phyloP scores from a whole-genome alignment of 202 grass and related monocot genomes.

The Setaria italica region DNA sequence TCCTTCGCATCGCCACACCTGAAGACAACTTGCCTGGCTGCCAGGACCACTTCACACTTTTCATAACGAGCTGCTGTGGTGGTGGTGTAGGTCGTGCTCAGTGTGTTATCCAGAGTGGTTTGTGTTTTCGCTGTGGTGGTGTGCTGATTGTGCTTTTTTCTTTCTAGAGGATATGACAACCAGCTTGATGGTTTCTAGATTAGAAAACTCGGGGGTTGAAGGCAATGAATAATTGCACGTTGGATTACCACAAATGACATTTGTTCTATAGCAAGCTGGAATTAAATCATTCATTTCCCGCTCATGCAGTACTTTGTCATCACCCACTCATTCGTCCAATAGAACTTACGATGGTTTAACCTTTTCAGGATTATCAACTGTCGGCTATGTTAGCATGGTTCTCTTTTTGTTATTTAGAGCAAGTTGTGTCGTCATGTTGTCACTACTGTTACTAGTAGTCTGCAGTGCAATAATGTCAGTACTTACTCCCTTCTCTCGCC shows the following conservation, averaged over 20 bases:
- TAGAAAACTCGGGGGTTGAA: neutral
- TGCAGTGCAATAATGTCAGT: neutral
- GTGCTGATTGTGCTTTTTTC: too few species aligned
- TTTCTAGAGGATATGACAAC: neutral
- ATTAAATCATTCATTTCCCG: neutral
- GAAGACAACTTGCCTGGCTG: too few species aligned
- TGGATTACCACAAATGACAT: neutral
- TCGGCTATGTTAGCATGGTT: neutral
- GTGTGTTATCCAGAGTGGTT: too few species aligned
- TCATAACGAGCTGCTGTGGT: too few species aligned
- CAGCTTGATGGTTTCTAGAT: neutral
- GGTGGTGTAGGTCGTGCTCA: too few species aligned
- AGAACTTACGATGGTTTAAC: neutral
- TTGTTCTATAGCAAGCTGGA: conserved; percentile 1
- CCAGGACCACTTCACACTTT: too few species aligned
- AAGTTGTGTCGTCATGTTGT: neutral
- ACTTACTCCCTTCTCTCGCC: neutral
- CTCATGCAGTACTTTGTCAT: neutral
- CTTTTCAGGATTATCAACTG: neutral
- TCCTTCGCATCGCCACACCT: too few species aligned
- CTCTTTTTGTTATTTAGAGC: neutral
- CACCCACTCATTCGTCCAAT: neutral
- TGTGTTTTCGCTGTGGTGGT: too few species aligned
- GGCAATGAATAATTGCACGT: neutral
- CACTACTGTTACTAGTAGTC: neutral